Evolutionary conservation across 805 yeast species (phyloP).

Genomic region (Naumovozyma baii): DNA sequence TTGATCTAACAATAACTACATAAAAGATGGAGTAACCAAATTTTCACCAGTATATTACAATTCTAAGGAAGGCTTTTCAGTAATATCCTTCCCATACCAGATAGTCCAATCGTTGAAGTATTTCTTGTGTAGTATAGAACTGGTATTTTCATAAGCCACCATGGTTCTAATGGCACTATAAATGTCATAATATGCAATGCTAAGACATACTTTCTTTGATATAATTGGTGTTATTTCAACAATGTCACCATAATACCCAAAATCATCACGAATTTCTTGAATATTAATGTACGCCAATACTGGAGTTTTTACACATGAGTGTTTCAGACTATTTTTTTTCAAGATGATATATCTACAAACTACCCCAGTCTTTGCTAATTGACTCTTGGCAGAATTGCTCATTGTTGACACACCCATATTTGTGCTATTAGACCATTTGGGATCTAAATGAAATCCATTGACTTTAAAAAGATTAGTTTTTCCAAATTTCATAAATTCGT

Average conservation of each 20-base stretch:
- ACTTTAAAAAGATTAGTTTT: slow-evolving; percentile 45
- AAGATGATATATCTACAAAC: slow-evolving; percentile 43
- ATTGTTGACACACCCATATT: neutral
- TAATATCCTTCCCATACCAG: slow-evolving; percentile 58
- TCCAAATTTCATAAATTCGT: slow-evolving; percentile 42
- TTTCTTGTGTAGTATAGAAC: slow-evolving; percentile 32
- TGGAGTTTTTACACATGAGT: slow-evolving; percentile 7
- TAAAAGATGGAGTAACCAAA: too few species aligned
- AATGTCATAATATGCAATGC: slow-evolving; percentile 50
- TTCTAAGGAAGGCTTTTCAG: slow-evolving; percentile 44
- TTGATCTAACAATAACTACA: too few species aligned
- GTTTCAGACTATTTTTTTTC: slow-evolving; percentile 26
- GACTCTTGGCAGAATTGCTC: neutral
- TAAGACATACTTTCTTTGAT: slow-evolving; percentile 52
- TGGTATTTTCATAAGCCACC: slow-evolving; percentile 32
- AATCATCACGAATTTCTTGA: slow-evolving; percentile 38
- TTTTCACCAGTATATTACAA: too few species aligned
- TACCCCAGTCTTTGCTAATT: neutral
- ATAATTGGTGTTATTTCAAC: slow-evolving; percentile 58
- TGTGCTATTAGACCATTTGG: slow-evolving; percentile 35
- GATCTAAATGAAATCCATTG: slow-evolving; percentile 44
- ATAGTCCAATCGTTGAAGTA: slow-evolving; percentile 50
- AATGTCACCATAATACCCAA: slow-evolving; percentile 47
- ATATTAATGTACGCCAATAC: slow-evolving; percentile 41
- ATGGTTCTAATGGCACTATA: slow-evolving; percentile 53